phyloP scores from a whole-genome alignment of 192 early-diverging fungal species.

The Coemansia pectinata region DNA sequence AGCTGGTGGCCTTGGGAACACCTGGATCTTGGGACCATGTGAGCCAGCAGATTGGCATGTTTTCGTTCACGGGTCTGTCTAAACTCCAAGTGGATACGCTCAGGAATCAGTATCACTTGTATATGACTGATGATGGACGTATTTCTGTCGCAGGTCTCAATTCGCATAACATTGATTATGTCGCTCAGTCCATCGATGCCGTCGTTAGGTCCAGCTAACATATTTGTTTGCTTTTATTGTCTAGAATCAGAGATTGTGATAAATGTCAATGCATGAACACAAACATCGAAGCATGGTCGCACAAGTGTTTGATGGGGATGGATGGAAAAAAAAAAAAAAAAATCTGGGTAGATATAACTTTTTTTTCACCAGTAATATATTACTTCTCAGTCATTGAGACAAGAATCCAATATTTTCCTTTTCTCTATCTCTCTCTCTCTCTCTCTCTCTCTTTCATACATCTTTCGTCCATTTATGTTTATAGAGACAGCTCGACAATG shows the following conservation, averaged over 20 bases:
- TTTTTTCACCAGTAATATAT: not conserved
- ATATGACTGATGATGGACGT: conserved; percentile 92
- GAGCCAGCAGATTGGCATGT: conserved; percentile 97
- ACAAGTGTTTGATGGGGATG: not conserved
- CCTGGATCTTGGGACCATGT: conserved; percentile 98
- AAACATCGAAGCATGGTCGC: not conserved
- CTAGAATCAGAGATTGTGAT: too few species aligned
- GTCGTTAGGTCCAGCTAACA: conserved; percentile 64
- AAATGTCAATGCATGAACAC: not conserved
- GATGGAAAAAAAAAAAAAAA: not conserved
- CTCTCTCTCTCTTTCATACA: not conserved
- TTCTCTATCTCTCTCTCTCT: not conserved
- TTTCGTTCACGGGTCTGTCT: conserved; percentile 89
- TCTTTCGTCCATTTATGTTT: not conserved
- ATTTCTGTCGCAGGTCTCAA: conserved; percentile 96
- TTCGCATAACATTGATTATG: conserved; percentile 81
- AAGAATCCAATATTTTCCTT: too few species aligned
- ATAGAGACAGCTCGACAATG: conserved; percentile 1
- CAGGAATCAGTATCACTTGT: conserved; percentile 86
- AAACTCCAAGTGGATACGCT: conserved; percentile 76
- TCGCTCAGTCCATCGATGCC: conserved; percentile 88
- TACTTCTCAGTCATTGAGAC: not conserved
- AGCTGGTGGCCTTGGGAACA: conserved; percentile 72
- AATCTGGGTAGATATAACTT: not conserved
- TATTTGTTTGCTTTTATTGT: not conserved